Percentiles rank a stretch among this genome's conserved stretches.
Evolutionary conservation across 305 asterid species (phyloP).

Genomic region (Salvia sclarea): DNA sequence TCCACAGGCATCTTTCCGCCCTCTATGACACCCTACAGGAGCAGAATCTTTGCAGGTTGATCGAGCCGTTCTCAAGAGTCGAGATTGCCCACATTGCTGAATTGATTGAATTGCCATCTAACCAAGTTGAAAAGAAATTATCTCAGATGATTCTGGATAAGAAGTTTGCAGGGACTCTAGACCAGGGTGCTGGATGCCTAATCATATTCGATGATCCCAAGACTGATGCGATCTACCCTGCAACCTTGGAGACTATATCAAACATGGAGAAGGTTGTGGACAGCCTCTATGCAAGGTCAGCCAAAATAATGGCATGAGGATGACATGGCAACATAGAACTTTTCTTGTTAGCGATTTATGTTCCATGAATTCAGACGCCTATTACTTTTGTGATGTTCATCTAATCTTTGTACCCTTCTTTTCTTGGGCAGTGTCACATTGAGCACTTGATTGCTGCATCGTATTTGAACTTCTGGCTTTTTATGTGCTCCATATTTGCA

Average conservation of each 20-base stretch:
- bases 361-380: constrained; percentile 6
- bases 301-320: constrained; percentile 62
- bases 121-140: constrained; percentile 61
- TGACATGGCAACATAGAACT: neutral
- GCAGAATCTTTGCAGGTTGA: constrained; percentile 75
- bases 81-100: constrained; percentile 70
- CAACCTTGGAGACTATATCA: constrained; percentile 58
- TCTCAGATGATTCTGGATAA: constrained; percentile 73
- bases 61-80: constrained; percentile 67
- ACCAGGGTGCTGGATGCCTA: constrained; percentile 71
- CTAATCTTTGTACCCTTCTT: constrained; percentile 14
- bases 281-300: constrained; percentile 65
- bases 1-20: constrained; percentile 68
- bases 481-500: constrained; percentile 21
- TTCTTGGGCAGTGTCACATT: constrained; percentile 21
- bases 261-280: constrained; percentile 72
- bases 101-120: constrained; percentile 59
- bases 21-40: constrained; percentile 64
- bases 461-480: constrained; percentile 24
- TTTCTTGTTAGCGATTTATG: constrained; percentile 18
- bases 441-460: constrained; percentile 19
- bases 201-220: constrained; percentile 65
- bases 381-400: constrained; percentile 17
- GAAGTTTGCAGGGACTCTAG: constrained; percentile 74
- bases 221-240: constrained; percentile 63